These are phyloP conservation scores for Musa beccarii DNA, from an alignment of 176 grass and related monocot species.

Conservation along the genomic window DNA sequence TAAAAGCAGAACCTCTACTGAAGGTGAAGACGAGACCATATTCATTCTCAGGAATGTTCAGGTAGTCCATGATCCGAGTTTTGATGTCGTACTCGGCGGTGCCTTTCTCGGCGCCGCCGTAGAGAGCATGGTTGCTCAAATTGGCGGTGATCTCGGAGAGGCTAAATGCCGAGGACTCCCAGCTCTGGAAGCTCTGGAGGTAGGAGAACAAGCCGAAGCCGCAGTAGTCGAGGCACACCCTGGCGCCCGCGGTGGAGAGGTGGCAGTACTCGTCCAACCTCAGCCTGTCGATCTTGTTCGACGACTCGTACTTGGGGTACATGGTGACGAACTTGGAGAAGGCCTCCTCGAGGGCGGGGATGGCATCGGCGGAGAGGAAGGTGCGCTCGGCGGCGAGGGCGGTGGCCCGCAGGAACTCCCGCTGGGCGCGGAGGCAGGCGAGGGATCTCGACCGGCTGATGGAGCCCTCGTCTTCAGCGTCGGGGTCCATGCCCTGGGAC, in stretches of 20 bases:
- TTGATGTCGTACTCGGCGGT: conserved; percentile 75
- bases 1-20: conserved; percentile 85
- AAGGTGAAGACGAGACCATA: conserved; percentile 89
- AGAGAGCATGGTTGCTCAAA: conserved; percentile 89
- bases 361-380: conserved; percentile 49
- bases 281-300: conserved; percentile 57
- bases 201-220: conserved; percentile 97
- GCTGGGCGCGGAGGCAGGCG: conserved; percentile 74
- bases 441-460: conserved; percentile 78
- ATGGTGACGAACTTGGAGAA: conserved; percentile 79
- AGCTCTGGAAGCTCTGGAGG: conserved; percentile 59
- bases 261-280: conserved; percentile 75
- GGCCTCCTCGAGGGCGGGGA: conserved; percentile 51
- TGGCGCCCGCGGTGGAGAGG: conserved; percentile 49
- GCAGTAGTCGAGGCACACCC: conserved; percentile 94
- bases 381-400: conserved; percentile 70
- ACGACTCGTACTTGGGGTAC: conserved; percentile 76
- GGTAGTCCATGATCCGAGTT: conserved; percentile 86
- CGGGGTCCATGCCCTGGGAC: conserved; percentile 26
- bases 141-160: conserved; percentile 83
- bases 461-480: conserved; percentile 29
- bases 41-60: conserved; percentile 94
- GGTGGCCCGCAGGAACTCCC: conserved; percentile 82
- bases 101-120: conserved; percentile 69
- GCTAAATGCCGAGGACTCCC: conserved; percentile 74